Evolutionary conservation across 1,139 yeast genomes (phyloP), one percentile per base, ranked within the genome.

Genomic region (Yamadazyma taylorii): DNA sequence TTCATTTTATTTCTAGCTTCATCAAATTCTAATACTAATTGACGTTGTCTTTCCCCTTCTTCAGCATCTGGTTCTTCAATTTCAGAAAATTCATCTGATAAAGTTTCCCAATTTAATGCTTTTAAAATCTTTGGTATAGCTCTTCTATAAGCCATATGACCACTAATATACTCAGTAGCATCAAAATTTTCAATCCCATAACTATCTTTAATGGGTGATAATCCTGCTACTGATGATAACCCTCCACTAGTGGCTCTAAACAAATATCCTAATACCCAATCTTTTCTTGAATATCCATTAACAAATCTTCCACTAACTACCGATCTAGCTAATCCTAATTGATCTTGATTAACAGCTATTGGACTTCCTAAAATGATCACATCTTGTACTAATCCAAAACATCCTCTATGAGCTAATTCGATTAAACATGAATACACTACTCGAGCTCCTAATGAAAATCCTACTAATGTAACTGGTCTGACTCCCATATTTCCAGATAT

Each of bases 211-310:
- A 90, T 75, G 1, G 92, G 83, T 0, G 96, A 81, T 29, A 94
- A 69, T 0, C 99, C 99, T 7, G 94, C 94, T 34, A 94, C 94
- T 12, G 86, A 76, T 53, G 86, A 84, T 35, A 94, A 69, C 0
- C 98, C 97, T 39, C 98, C 97, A 39, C 94, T 81, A 0, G 97
- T 90, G 1, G 98, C 98, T 48, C 98, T 73, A 61, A 92, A 94
- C 30, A 94, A 64, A 59, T 94, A 94, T 0, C 98, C 98, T 42
- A 94, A 69, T 46, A 94, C 84, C 99, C 99, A 94, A 63, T 94
- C 99, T 53, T 85, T 89, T 47, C 80, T 78, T 2, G 96, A 86
- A 58, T 79, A 94, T 0, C 97, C 97, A 59, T 89, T 92, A 30
- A 92, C 79, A 55, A 88, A 90, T 36, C 83, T 72, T 0, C 98